These are phyloP conservation scores for Ceriops decandra DNA, from an alignment of 345 rosid species.

Conservation along the genomic window DNA sequence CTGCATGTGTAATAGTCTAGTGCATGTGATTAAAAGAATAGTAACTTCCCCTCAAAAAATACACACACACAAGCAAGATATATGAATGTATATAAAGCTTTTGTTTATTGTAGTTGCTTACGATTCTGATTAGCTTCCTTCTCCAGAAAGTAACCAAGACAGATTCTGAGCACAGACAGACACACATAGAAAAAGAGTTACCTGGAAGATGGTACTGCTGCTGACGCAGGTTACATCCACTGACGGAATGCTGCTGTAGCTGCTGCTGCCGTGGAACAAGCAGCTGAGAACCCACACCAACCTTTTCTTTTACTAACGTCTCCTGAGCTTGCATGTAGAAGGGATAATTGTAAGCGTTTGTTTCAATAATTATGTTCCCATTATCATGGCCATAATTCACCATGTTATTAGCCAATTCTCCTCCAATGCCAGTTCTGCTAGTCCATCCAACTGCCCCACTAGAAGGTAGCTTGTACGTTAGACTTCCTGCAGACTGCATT, in stretches of 20 bases:
- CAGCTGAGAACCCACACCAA: slow-evolving; percentile 13
- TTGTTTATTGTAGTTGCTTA: too few species aligned
- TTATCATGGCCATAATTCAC: slow-evolving; percentile 4
- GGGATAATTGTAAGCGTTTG: slow-evolving; percentile 23
- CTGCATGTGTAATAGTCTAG: not conserved
- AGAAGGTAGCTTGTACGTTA: not conserved
- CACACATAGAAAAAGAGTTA: not conserved
- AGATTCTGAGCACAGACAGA: not conserved
- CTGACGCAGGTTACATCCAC: not conserved
- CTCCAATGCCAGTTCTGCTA: slow-evolving; percentile 1
- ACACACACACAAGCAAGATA: too few species aligned
- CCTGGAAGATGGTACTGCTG: slow-evolving; percentile 32
- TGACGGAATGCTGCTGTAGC: not conserved
- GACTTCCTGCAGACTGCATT: slow-evolving; percentile 8
- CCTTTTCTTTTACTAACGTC: slow-evolving; percentile 20
- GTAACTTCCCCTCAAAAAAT: too few species aligned
- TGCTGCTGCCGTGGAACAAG: slow-evolving; percentile 13
- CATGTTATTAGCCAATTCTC: not conserved
- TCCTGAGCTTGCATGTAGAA: slow-evolving; percentile 18
- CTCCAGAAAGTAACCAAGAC: too few species aligned
- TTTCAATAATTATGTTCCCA: slow-evolving; percentile 18
- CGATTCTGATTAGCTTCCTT: too few species aligned
- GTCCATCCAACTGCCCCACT: slow-evolving; percentile 6
- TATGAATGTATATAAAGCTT: too few species aligned
- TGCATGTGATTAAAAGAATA: not conserved